phyloP scores from a whole-genome alignment of 2,329 filamentous ascomycete genomes.

The Cordyceps cateniannulata region DNA sequence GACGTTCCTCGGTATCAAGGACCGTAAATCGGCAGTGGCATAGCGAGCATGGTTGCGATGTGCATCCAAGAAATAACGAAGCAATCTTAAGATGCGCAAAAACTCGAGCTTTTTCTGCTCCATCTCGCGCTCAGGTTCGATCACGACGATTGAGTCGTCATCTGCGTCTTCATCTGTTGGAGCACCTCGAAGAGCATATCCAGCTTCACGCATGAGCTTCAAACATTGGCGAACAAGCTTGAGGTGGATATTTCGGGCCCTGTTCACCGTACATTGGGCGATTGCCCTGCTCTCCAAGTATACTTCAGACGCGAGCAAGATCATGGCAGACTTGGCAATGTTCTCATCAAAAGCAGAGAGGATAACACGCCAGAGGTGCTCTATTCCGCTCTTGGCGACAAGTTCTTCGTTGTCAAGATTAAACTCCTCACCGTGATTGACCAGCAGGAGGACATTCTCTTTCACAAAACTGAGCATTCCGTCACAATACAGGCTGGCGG shows the following conservation, averaged over 20 bases:
- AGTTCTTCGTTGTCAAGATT: conserved; percentile 46
- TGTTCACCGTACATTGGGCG: conserved; percentile 38
- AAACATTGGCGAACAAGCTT: conserved; percentile 69
- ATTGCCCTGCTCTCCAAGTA: conserved; percentile 60
- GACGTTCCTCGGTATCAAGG: conserved; percentile 44
- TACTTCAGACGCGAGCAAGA: conserved; percentile 60
- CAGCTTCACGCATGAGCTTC: conserved; percentile 59
- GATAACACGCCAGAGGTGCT: conserved; percentile 80
- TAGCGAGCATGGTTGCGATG: conserved; percentile 57
- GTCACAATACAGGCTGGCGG: conserved; percentile 51
- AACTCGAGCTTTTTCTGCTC: conserved; percentile 53
- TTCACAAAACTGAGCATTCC: conserved; percentile 59
- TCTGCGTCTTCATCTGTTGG: conserved; percentile 40
- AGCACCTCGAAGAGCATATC: conserved; percentile 1
- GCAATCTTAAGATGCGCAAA: conserved; percentile 59
- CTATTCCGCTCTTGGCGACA: conserved; percentile 47
- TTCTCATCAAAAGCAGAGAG: conserved; percentile 58
- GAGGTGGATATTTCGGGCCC: conserved; percentile 56
- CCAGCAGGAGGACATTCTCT: conserved; percentile 40
- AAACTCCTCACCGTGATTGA: conserved; percentile 38
- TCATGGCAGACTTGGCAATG: conserved; percentile 63
- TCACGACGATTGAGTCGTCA: conserved; percentile 47
- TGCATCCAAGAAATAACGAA: conserved; percentile 60
- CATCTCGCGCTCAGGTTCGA: conserved; percentile 40
- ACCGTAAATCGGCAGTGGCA: conserved; percentile 50